Evolutionary conservation across 495 filamentous ascomycete genomes (phyloP).

Genomic region (Annulohypoxylon nitens): DNA sequence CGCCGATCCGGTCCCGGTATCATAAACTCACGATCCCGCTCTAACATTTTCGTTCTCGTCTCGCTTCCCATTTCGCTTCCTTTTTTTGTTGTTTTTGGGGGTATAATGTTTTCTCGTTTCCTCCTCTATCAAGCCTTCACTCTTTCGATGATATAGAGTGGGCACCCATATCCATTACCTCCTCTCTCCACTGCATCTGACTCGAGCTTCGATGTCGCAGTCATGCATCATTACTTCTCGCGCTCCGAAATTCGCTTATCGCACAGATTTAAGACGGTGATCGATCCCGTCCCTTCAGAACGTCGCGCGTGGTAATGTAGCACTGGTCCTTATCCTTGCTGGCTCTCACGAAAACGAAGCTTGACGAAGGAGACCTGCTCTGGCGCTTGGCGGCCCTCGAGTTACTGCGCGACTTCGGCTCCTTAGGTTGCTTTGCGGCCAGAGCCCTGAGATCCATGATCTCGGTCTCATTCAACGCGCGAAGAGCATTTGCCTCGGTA

Average conservation of each 20-base stretch:
- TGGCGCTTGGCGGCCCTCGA: conserved; percentile 47
- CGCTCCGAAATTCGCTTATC: not conserved
- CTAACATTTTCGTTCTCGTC: conserved; percentile 16
- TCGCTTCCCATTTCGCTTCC: not conserved
- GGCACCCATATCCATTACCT: not conserved
- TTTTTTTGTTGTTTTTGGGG: conserved; percentile 13
- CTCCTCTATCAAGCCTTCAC: conserved; percentile 7
- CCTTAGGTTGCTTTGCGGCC: conserved; percentile 20
- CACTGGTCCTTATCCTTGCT: conserved; percentile 36
- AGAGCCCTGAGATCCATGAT: conserved; percentile 16
- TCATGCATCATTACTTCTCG: not conserved
- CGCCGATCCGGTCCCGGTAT: not conserved
- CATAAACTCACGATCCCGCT: not conserved
- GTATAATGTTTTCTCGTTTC: not conserved
- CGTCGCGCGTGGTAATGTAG: conserved; percentile 46
- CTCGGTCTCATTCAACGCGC: not conserved
- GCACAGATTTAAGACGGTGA: conserved; percentile 18
- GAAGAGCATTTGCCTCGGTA: not conserved
- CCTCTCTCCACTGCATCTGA: not conserved
- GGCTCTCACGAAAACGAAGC: conserved; percentile 49
- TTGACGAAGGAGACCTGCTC: conserved; percentile 38
- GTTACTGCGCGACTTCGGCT: conserved; percentile 46
- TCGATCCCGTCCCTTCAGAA: conserved; percentile 37
- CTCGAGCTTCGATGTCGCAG: not conserved
- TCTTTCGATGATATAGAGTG: not conserved